Evolutionary conservation across 441 rosid species (phyloP), one percentile per base, ranked within the genome.

Genomic region (Oxalis stricta): DNA sequence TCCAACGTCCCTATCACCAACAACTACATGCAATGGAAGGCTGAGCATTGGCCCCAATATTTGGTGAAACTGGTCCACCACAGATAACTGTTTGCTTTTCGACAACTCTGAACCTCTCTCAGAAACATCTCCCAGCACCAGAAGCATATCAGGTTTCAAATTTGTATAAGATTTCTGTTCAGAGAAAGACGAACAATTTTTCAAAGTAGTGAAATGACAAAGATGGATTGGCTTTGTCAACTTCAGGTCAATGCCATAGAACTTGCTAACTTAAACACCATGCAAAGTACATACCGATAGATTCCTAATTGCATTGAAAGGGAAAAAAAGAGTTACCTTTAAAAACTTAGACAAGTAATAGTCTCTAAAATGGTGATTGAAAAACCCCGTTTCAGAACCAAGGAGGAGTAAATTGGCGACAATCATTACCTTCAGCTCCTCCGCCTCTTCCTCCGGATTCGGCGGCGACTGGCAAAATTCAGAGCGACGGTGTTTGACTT

Each of bases 1-100:
- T 41, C 88, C 84, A 23, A 73, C 53, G 59, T 79, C 84, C 54
- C 63, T 60, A 15, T 76, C 88, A 20, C 84, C 84, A 21, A 76
- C 60, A 60, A 56, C 51, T 40, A 65, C 81, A 53, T 76, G 81
- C 37, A 64, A 66, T 18, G 88, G 84, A 34, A 69, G 66, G 18
- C 54, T 64, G 7, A 65, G 52, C 55, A 73, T 61, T 0, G 84
- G 77, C 10, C 79, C 82, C 48, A 76, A 21, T 21, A 76, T 38
- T 23, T 39, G 28, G 33, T 65, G 61, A 56, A 79, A 76, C 47
- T 76, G 70, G 34, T 52, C 38, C 10, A 76, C 37, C 53, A 79
- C 64, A 1, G 73, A 58, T 4, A 63, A 39, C 88, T 84, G 76
- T 43, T 64, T 46, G 35, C 39, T 59, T 46, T 45, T 60, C 0